Conservation (phyloP, 257 asterid genomes). For the Fraxinus anomala region DNA sequence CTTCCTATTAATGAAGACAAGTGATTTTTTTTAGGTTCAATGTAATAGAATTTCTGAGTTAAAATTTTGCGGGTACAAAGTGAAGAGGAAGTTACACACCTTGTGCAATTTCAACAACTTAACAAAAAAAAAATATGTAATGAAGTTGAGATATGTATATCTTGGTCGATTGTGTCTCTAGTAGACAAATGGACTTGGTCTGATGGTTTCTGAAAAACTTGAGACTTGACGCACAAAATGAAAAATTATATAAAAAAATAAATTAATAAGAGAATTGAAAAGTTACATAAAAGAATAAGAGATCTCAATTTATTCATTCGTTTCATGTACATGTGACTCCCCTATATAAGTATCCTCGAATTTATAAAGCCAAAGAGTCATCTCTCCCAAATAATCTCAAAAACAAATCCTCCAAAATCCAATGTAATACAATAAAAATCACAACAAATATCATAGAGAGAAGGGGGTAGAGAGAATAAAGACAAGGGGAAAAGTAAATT, state of each 20-base stretch:
- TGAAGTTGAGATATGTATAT: too few relatives aligned
- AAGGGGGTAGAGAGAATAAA: not conserved
- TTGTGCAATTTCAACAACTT: too few relatives aligned
- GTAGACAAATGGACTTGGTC: not conserved
- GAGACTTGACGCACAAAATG: not conserved
- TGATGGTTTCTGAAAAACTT: too few relatives aligned
- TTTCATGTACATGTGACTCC: conserved; percentile 31
- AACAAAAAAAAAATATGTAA: too few relatives aligned
- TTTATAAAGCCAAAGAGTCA: conserved; percentile 1
- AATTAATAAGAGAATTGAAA: not conserved
- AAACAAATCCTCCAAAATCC: conserved; percentile 24
- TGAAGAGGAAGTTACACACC: too few relatives aligned
- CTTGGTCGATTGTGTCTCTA: too few relatives aligned
- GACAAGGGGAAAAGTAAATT: not conserved
- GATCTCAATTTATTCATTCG: conserved; percentile 27
- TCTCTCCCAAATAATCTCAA: not conserved
- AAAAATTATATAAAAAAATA: not conserved
- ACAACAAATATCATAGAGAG: conserved; percentile 16
- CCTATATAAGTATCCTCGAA: not conserved
- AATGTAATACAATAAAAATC: conserved; percentile 13
- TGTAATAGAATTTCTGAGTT: too few relatives aligned
- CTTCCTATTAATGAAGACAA: too few relatives aligned
- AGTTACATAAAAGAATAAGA: conserved; percentile 18
- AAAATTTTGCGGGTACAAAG: too few relatives aligned
- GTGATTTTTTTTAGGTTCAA: too few relatives aligned